Conservation (phyloP, 257 asterid genomes). For the Rehmannia glutinosa region DNA sequence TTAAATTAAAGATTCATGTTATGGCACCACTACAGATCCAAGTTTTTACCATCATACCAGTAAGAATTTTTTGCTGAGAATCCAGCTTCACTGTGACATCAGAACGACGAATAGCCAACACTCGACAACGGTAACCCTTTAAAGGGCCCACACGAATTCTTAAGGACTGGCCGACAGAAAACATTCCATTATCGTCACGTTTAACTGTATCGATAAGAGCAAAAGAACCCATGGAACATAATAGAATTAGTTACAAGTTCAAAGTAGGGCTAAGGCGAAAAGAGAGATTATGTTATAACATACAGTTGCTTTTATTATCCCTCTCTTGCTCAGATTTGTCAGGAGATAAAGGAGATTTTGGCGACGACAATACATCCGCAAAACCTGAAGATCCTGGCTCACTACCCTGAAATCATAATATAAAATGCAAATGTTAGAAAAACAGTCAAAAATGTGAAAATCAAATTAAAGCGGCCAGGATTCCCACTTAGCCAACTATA, state of each 20-base stretch:
- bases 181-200: slow-evolving; percentile 65
- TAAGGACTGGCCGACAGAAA: slow-evolving; percentile 78
- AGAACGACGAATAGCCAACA: slow-evolving; percentile 84
- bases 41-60: slow-evolving; percentile 44
- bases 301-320: slow-evolving; percentile 62
- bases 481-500: neutral
- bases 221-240: slow-evolving; percentile 8
- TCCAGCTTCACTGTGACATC: slow-evolving; percentile 94
- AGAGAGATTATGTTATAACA: slow-evolving; percentile 26
- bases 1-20: slow-evolving; percentile 10
- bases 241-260: slow-evolving; percentile 11
- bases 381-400: slow-evolving; percentile 59
- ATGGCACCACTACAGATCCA: neutral
- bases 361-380: slow-evolving; percentile 63
- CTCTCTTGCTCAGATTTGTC: slow-evolving; percentile 58
- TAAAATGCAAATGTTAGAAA: slow-evolving; percentile 4
- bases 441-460: neutral
- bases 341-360: slow-evolving; percentile 74
- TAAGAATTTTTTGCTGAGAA: slow-evolving; percentile 87
- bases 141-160: slow-evolving; percentile 92
- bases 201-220: slow-evolving; percentile 41
- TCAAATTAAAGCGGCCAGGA: neutral
- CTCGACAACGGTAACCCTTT: slow-evolving; percentile 91
- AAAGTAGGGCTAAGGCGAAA: slow-evolving; percentile 9
- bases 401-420: slow-evolving; percentile 41